phyloP scores from a whole-genome alignment of 345 rosid species.

The Syzygium aromaticum region DNA sequence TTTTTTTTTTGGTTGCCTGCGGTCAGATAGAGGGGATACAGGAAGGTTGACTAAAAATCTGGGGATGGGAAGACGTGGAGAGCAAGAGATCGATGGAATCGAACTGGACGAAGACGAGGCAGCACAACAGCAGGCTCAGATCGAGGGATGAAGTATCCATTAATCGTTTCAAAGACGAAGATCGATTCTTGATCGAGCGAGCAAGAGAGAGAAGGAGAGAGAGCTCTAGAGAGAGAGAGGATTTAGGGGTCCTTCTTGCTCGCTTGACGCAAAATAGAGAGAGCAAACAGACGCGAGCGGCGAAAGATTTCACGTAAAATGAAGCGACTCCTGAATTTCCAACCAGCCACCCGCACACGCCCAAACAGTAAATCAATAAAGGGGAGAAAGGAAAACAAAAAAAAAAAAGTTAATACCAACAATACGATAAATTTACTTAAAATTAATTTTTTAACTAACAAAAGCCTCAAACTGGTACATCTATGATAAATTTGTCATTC shows the following conservation, averaged over 20 bases:
- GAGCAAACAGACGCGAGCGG: not conserved
- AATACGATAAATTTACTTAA: too few species aligned
- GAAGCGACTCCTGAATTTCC: not conserved
- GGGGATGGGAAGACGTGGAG: constrained; percentile 10
- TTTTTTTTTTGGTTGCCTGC: not conserved
- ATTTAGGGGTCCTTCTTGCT: not conserved
- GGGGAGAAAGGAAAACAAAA: too few species aligned
- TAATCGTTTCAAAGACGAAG: constrained; percentile 13
- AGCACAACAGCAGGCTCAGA: constrained; percentile 16
- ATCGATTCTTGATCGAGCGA: not conserved
- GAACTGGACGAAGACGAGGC: constrained; percentile 10
- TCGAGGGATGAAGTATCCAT: constrained; percentile 54
- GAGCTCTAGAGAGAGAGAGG: not conserved
- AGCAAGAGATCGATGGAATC: constrained; percentile 16
- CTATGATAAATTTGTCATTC: too few species aligned
- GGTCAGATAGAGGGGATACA: constrained; percentile 19
- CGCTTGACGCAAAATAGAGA: not conserved
- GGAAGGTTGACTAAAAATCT: constrained; percentile 22
- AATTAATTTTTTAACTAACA: too few species aligned
- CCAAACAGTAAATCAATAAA: not conserved
- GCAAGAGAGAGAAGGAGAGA: not conserved
- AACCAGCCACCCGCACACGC: not conserved
- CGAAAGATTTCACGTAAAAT: not conserved
- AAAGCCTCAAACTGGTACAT: too few species aligned
- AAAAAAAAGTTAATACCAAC: too few species aligned